phyloP scores from a whole-genome alignment of 108 stramenopile species.

The Cyclotella atomus region DNA sequence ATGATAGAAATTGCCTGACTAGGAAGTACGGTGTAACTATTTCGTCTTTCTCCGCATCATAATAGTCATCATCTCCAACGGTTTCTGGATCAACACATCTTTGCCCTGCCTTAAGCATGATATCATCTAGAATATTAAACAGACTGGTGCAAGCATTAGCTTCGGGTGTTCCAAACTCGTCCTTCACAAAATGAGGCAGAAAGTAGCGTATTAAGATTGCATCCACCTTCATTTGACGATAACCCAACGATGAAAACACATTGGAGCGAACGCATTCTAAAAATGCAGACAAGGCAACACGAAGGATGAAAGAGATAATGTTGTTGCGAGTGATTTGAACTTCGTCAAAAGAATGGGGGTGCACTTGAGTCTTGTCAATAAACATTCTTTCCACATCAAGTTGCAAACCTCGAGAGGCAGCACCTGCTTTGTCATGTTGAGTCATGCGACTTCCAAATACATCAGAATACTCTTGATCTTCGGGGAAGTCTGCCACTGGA shows the following conservation, averaged over 20 bases:
- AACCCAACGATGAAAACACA: conserved; percentile 63
- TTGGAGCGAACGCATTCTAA: conserved; percentile 65
- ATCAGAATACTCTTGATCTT: conserved; percentile 58
- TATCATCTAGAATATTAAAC: conserved; percentile 54
- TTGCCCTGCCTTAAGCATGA: conserved; percentile 56
- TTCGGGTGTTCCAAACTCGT: conserved; percentile 65
- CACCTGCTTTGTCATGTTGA: conserved; percentile 29
- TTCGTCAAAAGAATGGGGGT: conserved; percentile 63
- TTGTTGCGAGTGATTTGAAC: conserved; percentile 62
- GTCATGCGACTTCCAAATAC: conserved; percentile 42
- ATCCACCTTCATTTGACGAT: conserved; percentile 80
- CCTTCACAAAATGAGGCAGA: conserved; percentile 80
- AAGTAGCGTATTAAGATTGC: conserved; percentile 70
- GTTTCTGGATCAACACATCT: conserved; percentile 54
- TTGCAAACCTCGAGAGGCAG: conserved; percentile 64
- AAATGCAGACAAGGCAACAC: conserved; percentile 66
- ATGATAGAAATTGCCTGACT: conserved; percentile 33
- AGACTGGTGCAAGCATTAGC: conserved; percentile 44
- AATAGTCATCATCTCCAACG: conserved; percentile 52
- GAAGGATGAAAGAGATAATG: conserved; percentile 62
- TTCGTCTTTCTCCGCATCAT: conserved; percentile 49
- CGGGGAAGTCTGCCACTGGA: conserved; percentile 66
- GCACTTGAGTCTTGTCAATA: conserved; percentile 67
- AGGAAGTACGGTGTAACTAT: conserved; percentile 48
- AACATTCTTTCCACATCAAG: conserved; percentile 91